Conservation (phyloP, 163 green algal species). For the Smithsoniella earleae region DNA sequence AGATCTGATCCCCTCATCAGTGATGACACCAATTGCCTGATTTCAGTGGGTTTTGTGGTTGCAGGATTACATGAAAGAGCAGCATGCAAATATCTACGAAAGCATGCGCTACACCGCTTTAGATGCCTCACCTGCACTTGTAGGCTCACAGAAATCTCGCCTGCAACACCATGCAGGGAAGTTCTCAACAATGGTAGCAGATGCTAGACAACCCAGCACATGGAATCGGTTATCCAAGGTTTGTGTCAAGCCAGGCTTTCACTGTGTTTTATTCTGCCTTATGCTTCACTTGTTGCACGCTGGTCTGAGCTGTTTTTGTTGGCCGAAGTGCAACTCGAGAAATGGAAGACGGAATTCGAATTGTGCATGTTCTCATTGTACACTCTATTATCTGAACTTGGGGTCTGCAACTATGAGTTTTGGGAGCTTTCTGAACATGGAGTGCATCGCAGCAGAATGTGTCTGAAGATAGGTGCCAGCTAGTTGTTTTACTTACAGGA, state of each 20-base stretch:
- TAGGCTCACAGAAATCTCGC: slow-evolving; percentile 44
- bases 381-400: no score
- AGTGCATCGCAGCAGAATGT: not conserved
- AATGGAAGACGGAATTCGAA: not conserved
- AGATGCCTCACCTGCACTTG: slow-evolving; percentile 62
- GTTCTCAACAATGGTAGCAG: slow-evolving; percentile 46
- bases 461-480: no score
- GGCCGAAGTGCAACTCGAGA: not conserved
- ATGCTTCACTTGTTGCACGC: not conserved
- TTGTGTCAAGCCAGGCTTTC: slow-evolving; percentile 23
- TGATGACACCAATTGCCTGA: not conserved
- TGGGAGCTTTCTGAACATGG: no score
- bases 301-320: not conserved
- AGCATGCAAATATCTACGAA: slow-evolving; percentile 48
- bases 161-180: slow-evolving; percentile 38
- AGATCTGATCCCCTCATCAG: not conserved
- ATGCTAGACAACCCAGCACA: slow-evolving; percentile 37
- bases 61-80: slow-evolving; percentile 40
- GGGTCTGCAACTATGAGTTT: no score
- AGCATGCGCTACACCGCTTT: slow-evolving; percentile 55
- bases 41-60: not conserved
- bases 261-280: not conserved
- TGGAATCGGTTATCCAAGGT: slow-evolving; percentile 40
- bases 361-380: no score
- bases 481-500: no score